These are phyloP conservation scores for Teratosphaeria viscida DNA, from an alignment of 2,329 filamentous ascomycete genomes.

Conservation along the genomic window DNA sequence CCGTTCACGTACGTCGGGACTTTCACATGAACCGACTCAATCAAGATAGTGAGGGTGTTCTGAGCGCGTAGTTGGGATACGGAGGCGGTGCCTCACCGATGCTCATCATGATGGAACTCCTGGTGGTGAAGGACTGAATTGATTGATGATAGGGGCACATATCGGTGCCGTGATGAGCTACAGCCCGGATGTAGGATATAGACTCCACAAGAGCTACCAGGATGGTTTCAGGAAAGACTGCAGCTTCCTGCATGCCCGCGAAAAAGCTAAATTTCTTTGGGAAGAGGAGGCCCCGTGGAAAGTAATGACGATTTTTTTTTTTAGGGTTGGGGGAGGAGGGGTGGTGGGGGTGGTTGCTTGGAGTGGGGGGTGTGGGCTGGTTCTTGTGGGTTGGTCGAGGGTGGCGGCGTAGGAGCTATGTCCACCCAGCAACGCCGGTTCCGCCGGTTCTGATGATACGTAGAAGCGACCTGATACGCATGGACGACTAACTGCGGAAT, in stretches of 20 bases:
- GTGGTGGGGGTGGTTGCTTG: too few relatives aligned
- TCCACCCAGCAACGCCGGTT: neutral
- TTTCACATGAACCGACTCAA: neutral
- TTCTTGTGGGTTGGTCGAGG: too few relatives aligned
- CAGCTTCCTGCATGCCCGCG: neutral
- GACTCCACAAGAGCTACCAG: neutral
- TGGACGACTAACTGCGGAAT: neutral
- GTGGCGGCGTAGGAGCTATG: too few relatives aligned
- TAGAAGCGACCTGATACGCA: neutral
- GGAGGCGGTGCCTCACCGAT: neutral
- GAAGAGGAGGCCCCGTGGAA: neutral
- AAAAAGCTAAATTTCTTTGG: neutral
- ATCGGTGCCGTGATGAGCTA: neutral
- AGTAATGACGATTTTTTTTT: neutral
- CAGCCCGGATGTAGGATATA: neutral
- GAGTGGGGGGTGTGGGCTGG: too few relatives aligned
- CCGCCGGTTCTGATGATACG: neutral
- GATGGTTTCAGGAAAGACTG: neutral
- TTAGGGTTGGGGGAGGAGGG: too few relatives aligned
- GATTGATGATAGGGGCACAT: neutral
- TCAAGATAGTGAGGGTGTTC: neutral
- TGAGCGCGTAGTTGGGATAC: neutral
- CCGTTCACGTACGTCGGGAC: neutral
- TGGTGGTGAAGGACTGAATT: neutral
- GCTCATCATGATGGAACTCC: neutral